Conservation (phyloP, 2,329 filamentous ascomycete species). For the Colletotrichum tamarilloi region DNA sequence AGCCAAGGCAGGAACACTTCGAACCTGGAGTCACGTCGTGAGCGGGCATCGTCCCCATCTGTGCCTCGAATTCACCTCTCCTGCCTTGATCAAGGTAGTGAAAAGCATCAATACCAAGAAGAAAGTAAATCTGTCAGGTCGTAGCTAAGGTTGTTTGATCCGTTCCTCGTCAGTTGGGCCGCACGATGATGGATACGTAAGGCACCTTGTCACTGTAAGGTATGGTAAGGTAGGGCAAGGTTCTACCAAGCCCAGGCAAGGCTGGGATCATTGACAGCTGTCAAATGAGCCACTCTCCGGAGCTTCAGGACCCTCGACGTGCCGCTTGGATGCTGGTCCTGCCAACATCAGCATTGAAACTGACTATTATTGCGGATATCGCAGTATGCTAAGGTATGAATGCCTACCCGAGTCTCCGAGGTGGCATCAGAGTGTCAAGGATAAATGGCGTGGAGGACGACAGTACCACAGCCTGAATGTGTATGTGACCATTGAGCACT, state of each 20-base stretch:
- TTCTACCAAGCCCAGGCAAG: constrained; percentile 1
- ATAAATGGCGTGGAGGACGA: background rate
- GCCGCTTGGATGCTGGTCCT: background rate
- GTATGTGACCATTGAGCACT: background rate
- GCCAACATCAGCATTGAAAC: background rate
- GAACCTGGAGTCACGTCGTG: background rate
- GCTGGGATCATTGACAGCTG: constrained; percentile 22
- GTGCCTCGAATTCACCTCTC: background rate
- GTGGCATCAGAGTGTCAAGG: background rate
- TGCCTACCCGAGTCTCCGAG: background rate
- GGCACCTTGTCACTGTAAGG: background rate
- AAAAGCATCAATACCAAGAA: background rate
- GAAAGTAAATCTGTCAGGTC: background rate
- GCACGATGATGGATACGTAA: background rate
- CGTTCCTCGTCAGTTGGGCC: background rate
- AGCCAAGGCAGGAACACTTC: background rate
- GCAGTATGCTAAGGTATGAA: too few relatives aligned
- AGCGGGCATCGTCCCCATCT: background rate
- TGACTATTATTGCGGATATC: too few relatives aligned
- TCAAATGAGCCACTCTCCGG: constrained; percentile 21
- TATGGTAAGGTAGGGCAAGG: background rate
- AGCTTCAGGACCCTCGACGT: constrained; percentile 1
- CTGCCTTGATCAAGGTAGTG: background rate
- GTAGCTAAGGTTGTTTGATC: background rate
- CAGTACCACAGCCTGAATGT: background rate